Evolutionary conservation across 108 stramenopile genomes (phyloP).

Genomic region (Mediolabrus comicus): DNA sequence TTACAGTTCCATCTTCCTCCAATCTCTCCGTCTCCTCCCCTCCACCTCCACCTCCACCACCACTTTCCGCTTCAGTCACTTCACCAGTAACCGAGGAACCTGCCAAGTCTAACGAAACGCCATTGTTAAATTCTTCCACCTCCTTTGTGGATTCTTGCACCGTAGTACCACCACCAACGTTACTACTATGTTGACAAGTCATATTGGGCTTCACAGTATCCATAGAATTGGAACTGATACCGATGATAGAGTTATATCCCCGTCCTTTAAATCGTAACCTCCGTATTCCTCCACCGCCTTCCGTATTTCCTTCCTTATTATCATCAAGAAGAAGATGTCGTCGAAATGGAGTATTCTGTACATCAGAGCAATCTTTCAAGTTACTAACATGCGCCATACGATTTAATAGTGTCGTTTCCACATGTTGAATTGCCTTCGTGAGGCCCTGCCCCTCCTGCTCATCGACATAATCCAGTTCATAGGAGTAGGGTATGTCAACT

Average conservation of each 20-base stretch:
- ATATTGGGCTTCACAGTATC: no score
- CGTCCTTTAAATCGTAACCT: background rate
- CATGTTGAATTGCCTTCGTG: background rate
- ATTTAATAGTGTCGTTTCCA: background rate
- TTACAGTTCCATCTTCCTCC: background rate
- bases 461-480: background rate
- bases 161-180: background rate
- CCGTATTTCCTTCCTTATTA: no score
- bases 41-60: background rate
- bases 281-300: no score
- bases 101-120: background rate
- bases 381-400: background rate
- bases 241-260: background rate
- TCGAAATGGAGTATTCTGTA: background rate
- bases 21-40: background rate
- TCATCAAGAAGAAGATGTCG: background rate
- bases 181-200: background rate
- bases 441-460: background rate
- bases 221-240: background rate
- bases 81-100: no score
- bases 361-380: background rate
- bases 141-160: no score
- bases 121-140: background rate
- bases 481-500: background rate
- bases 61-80: no score